Evolutionary conservation across 768 basidiomycete genomes (phyloP).

Genomic region (Tricholoma flavovirens): DNA sequence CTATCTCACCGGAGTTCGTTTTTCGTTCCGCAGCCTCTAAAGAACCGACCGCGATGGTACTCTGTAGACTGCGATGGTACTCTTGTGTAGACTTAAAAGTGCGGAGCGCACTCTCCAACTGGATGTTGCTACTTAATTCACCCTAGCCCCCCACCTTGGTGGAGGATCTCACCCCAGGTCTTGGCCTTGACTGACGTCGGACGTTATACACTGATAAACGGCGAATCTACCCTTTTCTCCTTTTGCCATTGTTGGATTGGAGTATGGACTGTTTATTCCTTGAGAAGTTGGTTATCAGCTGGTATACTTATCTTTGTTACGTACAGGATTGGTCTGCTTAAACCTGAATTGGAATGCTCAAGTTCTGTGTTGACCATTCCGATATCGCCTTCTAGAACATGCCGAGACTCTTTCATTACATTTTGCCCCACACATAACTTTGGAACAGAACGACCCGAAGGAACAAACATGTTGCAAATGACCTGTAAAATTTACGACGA

Average conservation of each 20-base stretch:
- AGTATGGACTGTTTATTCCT: background rate
- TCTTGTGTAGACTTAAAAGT: background rate
- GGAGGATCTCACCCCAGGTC: background rate
- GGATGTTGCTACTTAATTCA: background rate
- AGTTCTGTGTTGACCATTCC: slow-evolving; percentile 7
- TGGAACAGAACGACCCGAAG: no score
- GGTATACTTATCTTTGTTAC: background rate
- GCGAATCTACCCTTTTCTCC: background rate
- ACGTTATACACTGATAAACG: background rate
- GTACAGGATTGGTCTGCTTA: background rate
- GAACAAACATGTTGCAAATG: no score
- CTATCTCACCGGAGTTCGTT: background rate
- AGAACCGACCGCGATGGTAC: background rate
- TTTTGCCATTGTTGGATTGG: background rate
- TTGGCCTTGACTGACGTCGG: background rate
- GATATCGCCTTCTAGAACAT: slow-evolving; percentile 39
- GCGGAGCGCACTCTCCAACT: background rate
- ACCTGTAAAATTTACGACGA: no score
- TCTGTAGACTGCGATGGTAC: background rate
- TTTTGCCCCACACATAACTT: no score
- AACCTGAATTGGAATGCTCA: background rate
- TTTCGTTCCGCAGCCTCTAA: background rate
- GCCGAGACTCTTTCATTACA: no score
- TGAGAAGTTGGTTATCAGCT: background rate
- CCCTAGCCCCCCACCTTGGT: background rate